Evolutionary conservation across 2,329 filamentous ascomycete species (phyloP).

Genomic region (Pyrenochaeta sp.): DNA sequence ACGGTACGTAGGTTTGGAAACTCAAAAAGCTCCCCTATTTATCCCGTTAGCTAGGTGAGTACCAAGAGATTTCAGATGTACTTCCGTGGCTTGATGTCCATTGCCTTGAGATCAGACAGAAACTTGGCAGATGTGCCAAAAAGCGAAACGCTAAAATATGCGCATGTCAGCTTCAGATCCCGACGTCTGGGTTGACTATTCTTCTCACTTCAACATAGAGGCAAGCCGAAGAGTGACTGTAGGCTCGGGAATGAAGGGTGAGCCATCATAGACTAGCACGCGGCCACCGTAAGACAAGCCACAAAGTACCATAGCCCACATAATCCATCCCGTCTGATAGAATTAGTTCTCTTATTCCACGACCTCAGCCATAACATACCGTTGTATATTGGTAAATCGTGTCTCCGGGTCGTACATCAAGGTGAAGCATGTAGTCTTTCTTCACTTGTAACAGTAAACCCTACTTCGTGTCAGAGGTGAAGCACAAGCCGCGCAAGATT

Average conservation of each 20-base stretch:
- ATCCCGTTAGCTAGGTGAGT: too few species aligned
- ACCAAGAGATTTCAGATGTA: too few species aligned
- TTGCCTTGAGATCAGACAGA: not conserved
- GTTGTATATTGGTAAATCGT: not conserved
- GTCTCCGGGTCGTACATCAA: not conserved
- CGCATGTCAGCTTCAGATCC: too few species aligned
- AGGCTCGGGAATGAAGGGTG: not conserved
- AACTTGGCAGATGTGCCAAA: not conserved
- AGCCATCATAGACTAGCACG: not conserved
- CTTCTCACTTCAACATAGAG: not conserved
- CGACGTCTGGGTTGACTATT: too few species aligned
- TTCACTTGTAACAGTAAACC: not conserved
- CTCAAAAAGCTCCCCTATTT: not conserved
- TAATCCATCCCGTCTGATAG: not conserved
- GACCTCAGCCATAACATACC: too few species aligned
- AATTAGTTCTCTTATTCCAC: not conserved
- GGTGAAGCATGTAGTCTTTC: not conserved
- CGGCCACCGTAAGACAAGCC: not conserved
- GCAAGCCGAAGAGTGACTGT: not conserved
- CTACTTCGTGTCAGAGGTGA: too few species aligned
- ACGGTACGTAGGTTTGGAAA: conserved; percentile 45
- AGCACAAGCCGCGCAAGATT: not conserved
- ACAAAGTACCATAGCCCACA: not conserved
- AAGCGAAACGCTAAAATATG: not conserved
- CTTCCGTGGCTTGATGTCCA: not conserved